phyloP scores from a whole-genome alignment of 2,329 filamentous ascomycete genomes.

The Tolypocladium cylindrosporum region DNA sequence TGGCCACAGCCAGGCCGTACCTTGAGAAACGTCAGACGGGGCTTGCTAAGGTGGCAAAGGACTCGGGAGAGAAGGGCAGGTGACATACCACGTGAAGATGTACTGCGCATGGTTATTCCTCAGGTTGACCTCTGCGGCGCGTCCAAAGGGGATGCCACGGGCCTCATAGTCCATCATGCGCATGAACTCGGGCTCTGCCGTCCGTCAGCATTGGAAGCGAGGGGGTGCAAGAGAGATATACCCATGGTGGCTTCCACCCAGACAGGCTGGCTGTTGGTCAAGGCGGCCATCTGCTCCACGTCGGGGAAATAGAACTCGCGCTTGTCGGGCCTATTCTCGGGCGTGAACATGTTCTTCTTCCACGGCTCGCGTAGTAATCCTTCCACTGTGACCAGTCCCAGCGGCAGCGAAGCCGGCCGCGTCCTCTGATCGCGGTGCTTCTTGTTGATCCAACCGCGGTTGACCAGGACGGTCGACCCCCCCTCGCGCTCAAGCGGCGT shows the following conservation, averaged over 20 bases:
- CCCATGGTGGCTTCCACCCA: slow-evolving; percentile 97
- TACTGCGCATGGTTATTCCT: slow-evolving; percentile 97
- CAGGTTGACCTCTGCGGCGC: slow-evolving; percentile 81
- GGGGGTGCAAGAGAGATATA: slow-evolving; percentile 26
- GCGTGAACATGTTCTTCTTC: slow-evolving; percentile 98
- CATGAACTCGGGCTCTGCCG: slow-evolving; percentile 66
- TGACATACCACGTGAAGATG: slow-evolving; percentile 89
- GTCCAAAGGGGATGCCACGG: slow-evolving; percentile 81
- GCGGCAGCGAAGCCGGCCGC: slow-evolving; percentile 54
- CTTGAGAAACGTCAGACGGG: slow-evolving; percentile 31
- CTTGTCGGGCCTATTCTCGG: slow-evolving; percentile 73
- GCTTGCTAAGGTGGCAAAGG: background rate
- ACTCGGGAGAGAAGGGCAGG: background rate
- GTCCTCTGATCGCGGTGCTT: slow-evolving; percentile 57
- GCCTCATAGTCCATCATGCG: slow-evolving; percentile 64
- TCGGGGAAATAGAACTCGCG: slow-evolving; percentile 93
- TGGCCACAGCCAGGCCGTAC: slow-evolving; percentile 79
- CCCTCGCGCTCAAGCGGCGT: slow-evolving; percentile 73
- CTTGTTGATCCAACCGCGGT: slow-evolving; percentile 85
- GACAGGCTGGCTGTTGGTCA: slow-evolving; percentile 75
- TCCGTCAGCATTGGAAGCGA: slow-evolving; percentile 2
- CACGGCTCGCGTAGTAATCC: slow-evolving; percentile 81
- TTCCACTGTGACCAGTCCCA: slow-evolving; percentile 66
- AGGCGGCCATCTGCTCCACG: slow-evolving; percentile 77
- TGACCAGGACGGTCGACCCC: slow-evolving; percentile 69